Base-by-base conservation (phyloP, 139 green algal genomes). In the Chlamydomonas eustigma region DNA sequence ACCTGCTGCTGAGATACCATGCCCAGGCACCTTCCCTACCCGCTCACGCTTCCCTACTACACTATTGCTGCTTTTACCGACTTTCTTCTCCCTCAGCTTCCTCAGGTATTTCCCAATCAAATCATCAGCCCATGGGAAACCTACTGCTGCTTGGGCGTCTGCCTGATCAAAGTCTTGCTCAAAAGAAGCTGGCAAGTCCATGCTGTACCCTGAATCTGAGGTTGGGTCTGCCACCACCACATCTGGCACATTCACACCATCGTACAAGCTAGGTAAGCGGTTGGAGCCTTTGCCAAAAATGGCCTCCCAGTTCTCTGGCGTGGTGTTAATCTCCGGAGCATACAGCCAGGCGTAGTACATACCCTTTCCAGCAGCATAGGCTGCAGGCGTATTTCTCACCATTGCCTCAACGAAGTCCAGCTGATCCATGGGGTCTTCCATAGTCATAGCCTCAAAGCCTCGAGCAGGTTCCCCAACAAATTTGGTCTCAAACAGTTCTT, bases 321-420 rank as follows among this genome's bases (percentile, higher is more conserved):
- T 51, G 4, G 76, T 69, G 51, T 77, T 75, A 35, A 76, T 69
- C 69, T 81, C 76, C 22, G 76, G 76, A 28, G 68, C 51, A 36
- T 81, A 81, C 76, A 81, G 73, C 76, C 76, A 81, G 28, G 50
- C 69, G 70, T 81, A 81, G 37, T 58, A 81, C 36, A 74, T 33
- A 31, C 64, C 22, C 1, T 22, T 65, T 25, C 4, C 22, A 4
- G 73, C 3, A 2, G 33, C 50, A 50, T 74, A 71, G 34, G 28
- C 31, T 44, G 63, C 39, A 4, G 75, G 75, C 31, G 71, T 75
- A 50, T 80, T 80, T 65, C 75, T 65, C 39, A 51, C 69, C 76
- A 81, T 77, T n/a, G 68, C 76, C 68, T 81, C 76, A 4, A 37
- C 44, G 51, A 81, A 81, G 69, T 81, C 76, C n/a, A 71, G 33